A percentile compares a stretch with the other conserved stretches of the same genome.
Evolutionary conservation across 2,329 filamentous ascomycete species (phyloP).

Genomic region (Didymella glomerata): DNA sequence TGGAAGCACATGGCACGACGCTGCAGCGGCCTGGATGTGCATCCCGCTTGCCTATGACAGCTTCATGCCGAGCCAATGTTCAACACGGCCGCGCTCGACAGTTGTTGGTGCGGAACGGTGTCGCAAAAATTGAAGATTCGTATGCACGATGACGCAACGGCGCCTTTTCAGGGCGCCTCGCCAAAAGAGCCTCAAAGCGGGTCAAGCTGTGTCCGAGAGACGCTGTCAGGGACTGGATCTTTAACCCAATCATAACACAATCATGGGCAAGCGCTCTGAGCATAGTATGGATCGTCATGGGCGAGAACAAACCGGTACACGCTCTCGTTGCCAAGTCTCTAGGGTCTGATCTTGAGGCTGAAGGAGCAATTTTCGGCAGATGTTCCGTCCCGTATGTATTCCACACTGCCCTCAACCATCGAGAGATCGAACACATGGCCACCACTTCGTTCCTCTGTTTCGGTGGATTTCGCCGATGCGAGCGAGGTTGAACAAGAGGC

Average conservation of each 20-base stretch:
- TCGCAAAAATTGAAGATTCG: slow-evolving; percentile 30
- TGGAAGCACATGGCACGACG: slow-evolving; percentile 12
- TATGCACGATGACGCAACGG: slow-evolving; percentile 39
- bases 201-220: slow-evolving; percentile 11
- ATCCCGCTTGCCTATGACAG: slow-evolving; percentile 24
- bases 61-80: slow-evolving; percentile 31
- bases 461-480: neutral
- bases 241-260: slow-evolving; percentile 9
- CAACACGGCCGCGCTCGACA: slow-evolving; percentile 41
- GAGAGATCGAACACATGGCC: neutral
- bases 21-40: slow-evolving; percentile 20
- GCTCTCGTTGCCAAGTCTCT: slow-evolving; percentile 19
- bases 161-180: slow-evolving; percentile 26
- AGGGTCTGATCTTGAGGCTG: slow-evolving; percentile 20
- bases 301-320: slow-evolving; percentile 20
- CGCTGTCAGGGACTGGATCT: slow-evolving; percentile 8
- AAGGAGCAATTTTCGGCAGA: slow-evolving; percentile 18
- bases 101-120: slow-evolving; percentile 32
- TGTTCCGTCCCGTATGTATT: slow-evolving; percentile 1
- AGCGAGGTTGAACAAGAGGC: neutral
- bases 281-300: slow-evolving; percentile 19
- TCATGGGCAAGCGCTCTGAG: neutral
- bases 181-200: slow-evolving; percentile 21
- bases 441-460: neutral
- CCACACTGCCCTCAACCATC: neutral